These are phyloP conservation scores for Sutorius australiensis DNA, from an alignment of 768 basidiomycete genomes.

Conservation along the genomic window DNA sequence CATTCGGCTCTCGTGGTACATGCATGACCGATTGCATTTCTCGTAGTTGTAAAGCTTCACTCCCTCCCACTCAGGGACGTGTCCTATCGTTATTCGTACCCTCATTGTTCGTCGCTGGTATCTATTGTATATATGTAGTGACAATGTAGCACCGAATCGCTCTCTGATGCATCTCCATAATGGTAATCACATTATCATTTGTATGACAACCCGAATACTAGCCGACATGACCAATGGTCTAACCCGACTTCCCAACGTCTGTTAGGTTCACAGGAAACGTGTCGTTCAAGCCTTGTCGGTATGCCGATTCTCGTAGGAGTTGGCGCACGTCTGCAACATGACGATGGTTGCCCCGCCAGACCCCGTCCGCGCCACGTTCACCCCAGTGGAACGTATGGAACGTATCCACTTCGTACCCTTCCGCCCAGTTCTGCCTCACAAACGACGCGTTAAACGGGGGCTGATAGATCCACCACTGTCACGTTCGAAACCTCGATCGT, in stretches of 20 bases:
- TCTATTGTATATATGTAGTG: background rate
- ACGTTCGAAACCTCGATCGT: background rate
- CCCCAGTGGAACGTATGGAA: constrained; percentile 53
- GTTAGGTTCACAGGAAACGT: constrained; percentile 17
- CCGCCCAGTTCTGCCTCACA: constrained; percentile 43
- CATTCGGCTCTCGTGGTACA: constrained; percentile 24
- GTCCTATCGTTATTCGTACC: constrained; percentile 9
- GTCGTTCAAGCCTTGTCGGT: constrained; percentile 33
- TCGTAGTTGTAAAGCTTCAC: constrained; percentile 11
- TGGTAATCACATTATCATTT: background rate
- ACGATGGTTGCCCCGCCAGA: constrained; percentile 34
- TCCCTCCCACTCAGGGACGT: background rate
- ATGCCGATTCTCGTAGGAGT: constrained; percentile 38
- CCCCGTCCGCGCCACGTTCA: constrained; percentile 32
- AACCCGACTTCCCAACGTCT: background rate
- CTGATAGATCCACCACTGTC: constrained; percentile 46
- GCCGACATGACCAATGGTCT: background rate
- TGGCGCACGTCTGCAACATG: constrained; percentile 37
- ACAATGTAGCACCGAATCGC: background rate
- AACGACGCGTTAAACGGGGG: constrained; percentile 45
- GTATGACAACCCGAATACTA: background rate
- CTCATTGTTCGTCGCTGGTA: background rate
- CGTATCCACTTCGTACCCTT: constrained; percentile 47
- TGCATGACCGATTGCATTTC: constrained; percentile 25
- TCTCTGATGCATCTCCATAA: background rate